Conservation (phyloP, 345 rosid species). For the Raphanus sativus region DNA sequence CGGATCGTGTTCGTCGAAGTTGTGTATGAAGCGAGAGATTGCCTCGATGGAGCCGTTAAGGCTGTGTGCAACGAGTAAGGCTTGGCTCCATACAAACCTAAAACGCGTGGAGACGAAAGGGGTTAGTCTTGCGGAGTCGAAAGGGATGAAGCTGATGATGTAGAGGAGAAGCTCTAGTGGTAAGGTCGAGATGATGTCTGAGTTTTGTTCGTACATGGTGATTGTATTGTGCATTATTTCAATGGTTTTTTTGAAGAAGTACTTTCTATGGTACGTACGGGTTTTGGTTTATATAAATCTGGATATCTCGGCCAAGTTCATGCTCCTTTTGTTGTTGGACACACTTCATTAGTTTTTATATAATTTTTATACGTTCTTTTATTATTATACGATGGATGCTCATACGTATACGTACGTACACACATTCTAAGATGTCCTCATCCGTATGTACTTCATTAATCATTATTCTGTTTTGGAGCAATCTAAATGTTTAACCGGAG, state of each 20-base stretch:
- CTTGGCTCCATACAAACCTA: constrained; percentile 50
- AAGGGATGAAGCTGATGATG: constrained; percentile 56
- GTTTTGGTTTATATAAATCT: constrained; percentile 7
- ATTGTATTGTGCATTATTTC: not conserved
- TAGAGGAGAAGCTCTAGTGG: constrained; percentile 59
- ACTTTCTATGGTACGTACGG: constrained; percentile 15
- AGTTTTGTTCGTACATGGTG: constrained; percentile 27
- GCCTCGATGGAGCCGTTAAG: constrained; percentile 45
- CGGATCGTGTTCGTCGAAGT: constrained; percentile 52
- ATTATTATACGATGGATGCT: too few species aligned
- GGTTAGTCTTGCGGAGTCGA: constrained; percentile 57
- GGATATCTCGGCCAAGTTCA: constrained; percentile 14
- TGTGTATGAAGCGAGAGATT: constrained; percentile 43
- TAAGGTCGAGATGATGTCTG: constrained; percentile 49
- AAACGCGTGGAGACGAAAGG: constrained; percentile 53
- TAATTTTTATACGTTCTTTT: too few species aligned
- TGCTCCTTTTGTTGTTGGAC: constrained; percentile 28
- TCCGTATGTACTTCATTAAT: not conserved
- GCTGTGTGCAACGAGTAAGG: constrained; percentile 34
- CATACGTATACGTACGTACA: too few species aligned
- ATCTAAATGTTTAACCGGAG: not conserved
- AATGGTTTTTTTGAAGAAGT: not conserved
- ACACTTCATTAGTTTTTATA: not conserved
- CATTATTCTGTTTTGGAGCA: not conserved
- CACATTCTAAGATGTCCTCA: too few species aligned